Percentiles rank a stretch among this genome's conserved stretches.
These are phyloP conservation scores for Neurospora cerealis DNA, from an alignment of 495 filamentous ascomycete species.

Conservation along the genomic window DNA sequence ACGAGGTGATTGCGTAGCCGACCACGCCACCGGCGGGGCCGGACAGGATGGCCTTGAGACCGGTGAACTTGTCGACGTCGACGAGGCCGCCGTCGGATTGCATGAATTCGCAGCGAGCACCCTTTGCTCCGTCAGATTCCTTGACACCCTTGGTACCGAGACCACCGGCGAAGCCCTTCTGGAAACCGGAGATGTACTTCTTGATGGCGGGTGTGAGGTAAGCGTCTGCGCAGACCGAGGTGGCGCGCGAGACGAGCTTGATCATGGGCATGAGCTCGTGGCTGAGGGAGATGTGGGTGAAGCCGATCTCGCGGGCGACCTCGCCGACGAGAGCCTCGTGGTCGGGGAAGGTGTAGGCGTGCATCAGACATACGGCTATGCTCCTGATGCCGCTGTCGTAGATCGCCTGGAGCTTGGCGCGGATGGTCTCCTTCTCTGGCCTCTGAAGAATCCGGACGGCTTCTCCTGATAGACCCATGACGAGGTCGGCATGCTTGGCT, in stretches of 20 bases:
- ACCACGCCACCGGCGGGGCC: constrained; percentile 80
- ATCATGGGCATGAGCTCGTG: constrained; percentile 92
- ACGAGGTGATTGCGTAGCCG: constrained; percentile 89
- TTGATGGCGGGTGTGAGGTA: constrained; percentile 94
- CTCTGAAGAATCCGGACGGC: constrained; percentile 55
- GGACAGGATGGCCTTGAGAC: constrained; percentile 65
- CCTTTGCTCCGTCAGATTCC: constrained; percentile 41
- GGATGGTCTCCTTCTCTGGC: constrained; percentile 44
- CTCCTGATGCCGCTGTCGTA: constrained; percentile 56
- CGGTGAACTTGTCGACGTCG: constrained; percentile 65
- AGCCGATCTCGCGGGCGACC: constrained; percentile 63
- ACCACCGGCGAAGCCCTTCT: constrained; percentile 61
- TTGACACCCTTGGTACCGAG: constrained; percentile 59
- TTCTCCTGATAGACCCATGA: constrained; percentile 60
- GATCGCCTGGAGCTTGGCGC: constrained; percentile 44
- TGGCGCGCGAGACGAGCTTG: constrained; percentile 76
- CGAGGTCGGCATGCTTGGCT: constrained; percentile 41
- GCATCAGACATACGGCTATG: constrained; percentile 71
- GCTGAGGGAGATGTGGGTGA: constrained; percentile 62
- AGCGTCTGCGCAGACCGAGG: constrained; percentile 88
- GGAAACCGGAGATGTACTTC: constrained; percentile 88
- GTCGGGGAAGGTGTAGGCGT: constrained; percentile 69
- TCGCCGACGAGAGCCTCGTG: constrained; percentile 61
- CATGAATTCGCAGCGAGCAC: constrained; percentile 74
- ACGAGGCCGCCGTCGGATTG: constrained; percentile 75